Percentiles rank a stretch among this genome's conserved stretches.
Conservation (phyloP, 169 alveolate genomes). For the Babesia bigemina region DNA sequence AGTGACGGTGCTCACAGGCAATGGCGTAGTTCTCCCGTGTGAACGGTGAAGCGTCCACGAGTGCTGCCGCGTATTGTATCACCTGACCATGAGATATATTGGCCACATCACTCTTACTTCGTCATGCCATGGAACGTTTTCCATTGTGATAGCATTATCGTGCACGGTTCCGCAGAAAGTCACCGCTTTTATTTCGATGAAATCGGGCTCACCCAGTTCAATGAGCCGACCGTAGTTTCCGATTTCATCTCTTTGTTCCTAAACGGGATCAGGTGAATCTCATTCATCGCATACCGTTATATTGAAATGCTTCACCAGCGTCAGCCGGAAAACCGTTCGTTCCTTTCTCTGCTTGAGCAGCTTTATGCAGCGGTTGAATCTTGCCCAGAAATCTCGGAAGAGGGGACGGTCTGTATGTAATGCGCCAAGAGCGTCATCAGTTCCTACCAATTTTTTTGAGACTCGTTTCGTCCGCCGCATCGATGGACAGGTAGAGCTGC, state of each 20-base stretch:
- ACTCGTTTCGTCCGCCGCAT: conserved; percentile 78
- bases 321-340: conserved; percentile 84
- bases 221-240: conserved; percentile 79
- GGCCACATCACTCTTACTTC: conserved; percentile 61
- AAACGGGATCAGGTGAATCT: neutral
- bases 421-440: neutral
- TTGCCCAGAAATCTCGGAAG: conserved; percentile 86
- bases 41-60: conserved; percentile 48
- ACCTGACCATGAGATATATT: conserved; percentile 27
- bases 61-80: conserved; percentile 57
- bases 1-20: conserved; percentile 87
- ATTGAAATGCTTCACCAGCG: conserved; percentile 79
- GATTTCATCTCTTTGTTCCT: conserved; percentile 70
- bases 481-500: conserved; percentile 81
- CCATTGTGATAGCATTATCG: conserved; percentile 82
- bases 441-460: conserved; percentile 67
- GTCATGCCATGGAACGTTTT: conserved; percentile 84
- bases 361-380: conserved; percentile 78
- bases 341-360: conserved; percentile 75
- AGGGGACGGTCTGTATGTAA: conserved; percentile 79
- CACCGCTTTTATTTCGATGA: conserved; percentile 87
- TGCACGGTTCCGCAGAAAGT: conserved; percentile 87
- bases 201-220: conserved; percentile 81
- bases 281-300: conserved; percentile 50
- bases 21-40: conserved; percentile 75